phyloP scores from a whole-genome alignment of 805 yeast species.

The Ogataea neopini region DNA sequence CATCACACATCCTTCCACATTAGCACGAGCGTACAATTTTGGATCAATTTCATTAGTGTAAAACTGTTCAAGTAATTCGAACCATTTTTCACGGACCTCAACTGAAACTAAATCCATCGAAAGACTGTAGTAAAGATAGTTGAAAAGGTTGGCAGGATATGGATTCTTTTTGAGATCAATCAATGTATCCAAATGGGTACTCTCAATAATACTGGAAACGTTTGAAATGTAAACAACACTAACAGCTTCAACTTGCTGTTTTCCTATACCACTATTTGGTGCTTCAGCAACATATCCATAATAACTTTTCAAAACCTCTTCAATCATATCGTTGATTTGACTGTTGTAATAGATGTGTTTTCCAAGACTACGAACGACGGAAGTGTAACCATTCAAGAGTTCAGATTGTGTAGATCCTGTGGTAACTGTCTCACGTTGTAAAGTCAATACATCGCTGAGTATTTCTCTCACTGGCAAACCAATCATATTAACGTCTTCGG shows the following conservation, averaged over 20 bases:
- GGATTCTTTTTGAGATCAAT: slow-evolving; percentile 40
- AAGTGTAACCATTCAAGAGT: slow-evolving; percentile 47
- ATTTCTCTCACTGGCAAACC: slow-evolving; percentile 86
- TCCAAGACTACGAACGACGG: slow-evolving; percentile 68
- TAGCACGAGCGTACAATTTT: slow-evolving; percentile 36
- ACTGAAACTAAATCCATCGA: slow-evolving; percentile 23
- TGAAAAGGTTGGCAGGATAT: slow-evolving; percentile 47
- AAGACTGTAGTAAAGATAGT: slow-evolving; percentile 34
- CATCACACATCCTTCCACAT: slow-evolving; percentile 43
- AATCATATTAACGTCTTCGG: slow-evolving; percentile 73
- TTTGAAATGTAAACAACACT: slow-evolving; percentile 24
- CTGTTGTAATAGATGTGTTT: slow-evolving; percentile 82
- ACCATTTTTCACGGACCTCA: slow-evolving; percentile 41
- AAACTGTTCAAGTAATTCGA: slow-evolving; percentile 40
- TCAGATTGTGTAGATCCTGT: slow-evolving; percentile 22
- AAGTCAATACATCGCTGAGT: slow-evolving; percentile 54
- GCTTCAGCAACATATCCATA: slow-evolving; percentile 20
- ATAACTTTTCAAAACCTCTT: slow-evolving; percentile 56
- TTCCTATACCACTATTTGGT: background rate
- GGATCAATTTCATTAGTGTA: slow-evolving; percentile 17
- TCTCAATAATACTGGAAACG: slow-evolving; percentile 28
- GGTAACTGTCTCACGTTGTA: slow-evolving; percentile 40
- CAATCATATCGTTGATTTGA: slow-evolving; percentile 80
- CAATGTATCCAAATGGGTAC: slow-evolving; percentile 32
- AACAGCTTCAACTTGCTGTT: slow-evolving; percentile 13